Percentiles rank a stretch among this genome's conserved stretches.
Evolutionary conservation across 148 eudicot genomes (phyloP).

Genomic region (Rhododendron kiyosumense): DNA sequence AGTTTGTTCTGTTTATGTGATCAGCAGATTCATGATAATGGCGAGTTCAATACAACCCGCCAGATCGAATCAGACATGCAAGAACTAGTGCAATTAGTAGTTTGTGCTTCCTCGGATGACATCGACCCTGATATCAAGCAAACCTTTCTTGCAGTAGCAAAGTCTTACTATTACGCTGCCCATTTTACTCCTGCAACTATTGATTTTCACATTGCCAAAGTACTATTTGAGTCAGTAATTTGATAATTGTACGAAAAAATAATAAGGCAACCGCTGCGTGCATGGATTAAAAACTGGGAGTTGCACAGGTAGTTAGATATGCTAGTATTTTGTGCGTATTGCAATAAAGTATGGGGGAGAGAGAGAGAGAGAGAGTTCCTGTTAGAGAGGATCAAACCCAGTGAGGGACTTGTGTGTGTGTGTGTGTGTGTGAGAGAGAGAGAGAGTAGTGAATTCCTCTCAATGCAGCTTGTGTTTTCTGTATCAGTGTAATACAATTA

Average conservation of each 20-base stretch:
- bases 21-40: constrained; percentile 20
- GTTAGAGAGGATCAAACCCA: too few species aligned
- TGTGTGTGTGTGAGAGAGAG: too few species aligned
- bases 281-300: too few species aligned
- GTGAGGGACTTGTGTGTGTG: too few species aligned
- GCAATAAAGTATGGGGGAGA: too few species aligned
- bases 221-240: constrained; percentile 50
- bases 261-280: too few species aligned
- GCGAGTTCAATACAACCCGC: neutral
- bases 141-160: constrained; percentile 50
- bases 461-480: too few species aligned
- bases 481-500: too few species aligned
- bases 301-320: too few species aligned
- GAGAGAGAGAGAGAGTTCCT: too few species aligned
- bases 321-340: too few species aligned
- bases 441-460: too few species aligned
- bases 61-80: constrained; percentile 51
- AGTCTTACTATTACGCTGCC: constrained; percentile 51
- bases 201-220: constrained; percentile 53
- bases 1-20: neutral
- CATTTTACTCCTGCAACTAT: constrained; percentile 37
- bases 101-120: constrained; percentile 22
- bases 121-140: constrained; percentile 39
- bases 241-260: neutral
- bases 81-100: constrained; percentile 41